phyloP scores from a whole-genome alignment of 352 stramenopile species.

The Phytophthora uliginosa region DNA sequence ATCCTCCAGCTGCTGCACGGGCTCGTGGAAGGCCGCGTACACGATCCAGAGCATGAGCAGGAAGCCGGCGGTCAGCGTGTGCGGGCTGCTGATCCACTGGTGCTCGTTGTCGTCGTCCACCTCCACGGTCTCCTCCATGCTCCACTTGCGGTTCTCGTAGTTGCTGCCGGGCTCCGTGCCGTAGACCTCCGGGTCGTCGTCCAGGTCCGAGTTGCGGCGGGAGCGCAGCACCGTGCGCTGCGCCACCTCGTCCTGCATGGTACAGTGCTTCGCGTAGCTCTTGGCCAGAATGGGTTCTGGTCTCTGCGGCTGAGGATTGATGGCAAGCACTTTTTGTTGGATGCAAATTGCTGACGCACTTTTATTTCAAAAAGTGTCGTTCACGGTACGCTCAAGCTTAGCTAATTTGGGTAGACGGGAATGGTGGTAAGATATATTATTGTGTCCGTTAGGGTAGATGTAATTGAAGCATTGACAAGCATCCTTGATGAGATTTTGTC shows the following conservation, averaged over 20 bases:
- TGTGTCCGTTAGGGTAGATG: conserved; percentile 26
- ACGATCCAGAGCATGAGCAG: conserved; percentile 88
- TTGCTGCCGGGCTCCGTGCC: conserved; percentile 57
- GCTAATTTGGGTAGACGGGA: not conserved
- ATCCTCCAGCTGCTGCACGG: conserved; percentile 45
- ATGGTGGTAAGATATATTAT: conserved; percentile 16
- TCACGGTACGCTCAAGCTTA: conserved; percentile 13
- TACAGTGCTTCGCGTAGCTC: not conserved
- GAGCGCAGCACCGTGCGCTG: conserved; percentile 62
- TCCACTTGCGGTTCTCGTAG: conserved; percentile 89
- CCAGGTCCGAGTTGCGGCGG: conserved; percentile 68
- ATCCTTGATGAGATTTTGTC: not conserved
- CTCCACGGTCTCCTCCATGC: conserved; percentile 82
- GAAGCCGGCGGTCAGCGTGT: conserved; percentile 84
- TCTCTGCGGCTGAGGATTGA: conserved; percentile 22
- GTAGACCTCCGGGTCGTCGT: conserved; percentile 54
- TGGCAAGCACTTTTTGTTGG: conserved; percentile 29
- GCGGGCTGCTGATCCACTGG: conserved; percentile 87
- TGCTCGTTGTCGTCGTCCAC: conserved; percentile 81
- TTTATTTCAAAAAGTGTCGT: conserved; percentile 26
- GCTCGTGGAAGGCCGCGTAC: conserved; percentile 86
- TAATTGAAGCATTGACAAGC: not conserved
- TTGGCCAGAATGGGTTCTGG: conserved; percentile 7
- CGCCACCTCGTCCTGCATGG: conserved; percentile 38
- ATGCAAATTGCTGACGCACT: conserved; percentile 33